Conservation (phyloP, 129 eudicot species). For the Tagetes patula region DNA sequence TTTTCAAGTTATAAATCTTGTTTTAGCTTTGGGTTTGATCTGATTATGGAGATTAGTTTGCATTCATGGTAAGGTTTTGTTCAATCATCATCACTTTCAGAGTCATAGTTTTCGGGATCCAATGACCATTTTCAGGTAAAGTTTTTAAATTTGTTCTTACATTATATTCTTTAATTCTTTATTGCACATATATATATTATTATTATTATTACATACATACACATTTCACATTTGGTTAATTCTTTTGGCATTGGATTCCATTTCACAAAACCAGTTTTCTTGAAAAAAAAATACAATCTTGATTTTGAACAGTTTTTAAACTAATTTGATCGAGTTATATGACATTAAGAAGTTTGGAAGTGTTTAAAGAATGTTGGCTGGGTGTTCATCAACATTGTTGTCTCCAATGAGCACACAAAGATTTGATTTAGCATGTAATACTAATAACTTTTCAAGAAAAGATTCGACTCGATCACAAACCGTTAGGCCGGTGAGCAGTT, state of each 20-base stretch:
- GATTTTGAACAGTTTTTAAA: constrained; percentile 19
- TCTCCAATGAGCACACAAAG: constrained; percentile 95
- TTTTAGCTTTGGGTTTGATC: constrained; percentile 42
- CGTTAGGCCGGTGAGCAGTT: constrained; percentile 49
- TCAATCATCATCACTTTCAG: neutral
- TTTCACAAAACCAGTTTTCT: constrained; percentile 15
- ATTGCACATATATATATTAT: constrained; percentile 50
- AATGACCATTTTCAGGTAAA: constrained; percentile 65
- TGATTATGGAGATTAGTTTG: constrained; percentile 27
- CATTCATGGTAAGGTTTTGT: constrained; percentile 38
- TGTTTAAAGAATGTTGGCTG: constrained; percentile 89
- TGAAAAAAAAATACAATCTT: constrained; percentile 27
- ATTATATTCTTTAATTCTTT: constrained; percentile 65
- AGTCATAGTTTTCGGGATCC: constrained; percentile 57
- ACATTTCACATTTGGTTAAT: constrained; percentile 13
- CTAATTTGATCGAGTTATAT: constrained; percentile 25
- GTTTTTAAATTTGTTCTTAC: constrained; percentile 19
- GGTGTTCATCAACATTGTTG: constrained; percentile 80
- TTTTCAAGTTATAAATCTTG: constrained; percentile 25
- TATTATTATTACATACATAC: constrained; percentile 44
- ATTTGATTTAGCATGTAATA: constrained; percentile 75
- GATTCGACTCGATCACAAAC: constrained; percentile 54
- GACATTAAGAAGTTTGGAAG: constrained; percentile 36
- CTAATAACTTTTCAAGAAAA: constrained; percentile 54
- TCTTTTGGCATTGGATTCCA: constrained; percentile 78